Evolutionary conservation across 2,329 filamentous ascomycete genomes (phyloP), one percentile per base, ranked within the genome.

Genomic region (Seiridium unicorne): DNA sequence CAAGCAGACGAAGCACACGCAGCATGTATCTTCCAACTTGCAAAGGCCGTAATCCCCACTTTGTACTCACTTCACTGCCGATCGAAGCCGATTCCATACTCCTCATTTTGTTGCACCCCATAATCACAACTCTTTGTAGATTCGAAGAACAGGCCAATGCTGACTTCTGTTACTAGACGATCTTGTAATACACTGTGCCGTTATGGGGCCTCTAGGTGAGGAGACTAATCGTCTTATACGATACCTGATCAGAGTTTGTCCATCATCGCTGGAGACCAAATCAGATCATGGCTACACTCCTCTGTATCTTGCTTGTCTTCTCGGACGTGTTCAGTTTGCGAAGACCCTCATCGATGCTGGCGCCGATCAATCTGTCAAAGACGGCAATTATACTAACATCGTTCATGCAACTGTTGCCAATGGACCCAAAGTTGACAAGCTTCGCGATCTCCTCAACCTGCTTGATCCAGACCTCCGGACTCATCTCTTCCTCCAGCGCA

Each of bases 331-430:
- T 13, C 76, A 85, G 1, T 81, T 83, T 26, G 82, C 83, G 13
- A 84, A 85, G 66, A 77, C 85, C 0, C 80, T 96, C 42, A 80
- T 94, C 55, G 77, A 81, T 1, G 84, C 83, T 34, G 90, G 89
- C 3, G 90, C 90, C 2, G 86, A 95, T 68, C 88, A 91, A 68
- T 84, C 85, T 1, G 76, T 76, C 40, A 87, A 87, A 32, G 88
- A 91, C 68, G 75, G 74, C 8, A 70, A 75, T 3, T 85, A 86
- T 9, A 81, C 84, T 64, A 96, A 94, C 66, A 76, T 94, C 13
- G 63, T 94, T 1, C 92, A 96, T 68, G 76, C 81, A 2, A 78
- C 87, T 5, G 67, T 78, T 9, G 58, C 61, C 3, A 68, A 65
- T 32, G 67, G 62, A 3, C 77, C 77, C 9, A 69, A 66, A 3